Conservation (phyloP, 1,284 basidiomycete species). For the Mycosarcoma maydis region DNA sequence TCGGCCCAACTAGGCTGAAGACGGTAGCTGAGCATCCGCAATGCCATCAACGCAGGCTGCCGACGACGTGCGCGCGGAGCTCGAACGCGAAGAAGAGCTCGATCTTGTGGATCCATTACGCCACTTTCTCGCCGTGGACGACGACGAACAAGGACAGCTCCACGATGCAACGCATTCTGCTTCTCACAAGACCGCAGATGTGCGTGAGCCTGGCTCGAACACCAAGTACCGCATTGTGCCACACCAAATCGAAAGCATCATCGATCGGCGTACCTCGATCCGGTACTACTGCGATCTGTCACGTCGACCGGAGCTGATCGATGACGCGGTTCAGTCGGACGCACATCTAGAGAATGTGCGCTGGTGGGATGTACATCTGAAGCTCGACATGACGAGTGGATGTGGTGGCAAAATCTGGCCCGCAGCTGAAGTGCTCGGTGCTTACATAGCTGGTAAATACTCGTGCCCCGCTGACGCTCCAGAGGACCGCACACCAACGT, state of each 20-base stretch:
- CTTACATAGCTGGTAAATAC: slow-evolving; percentile 50
- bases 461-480: not conserved
- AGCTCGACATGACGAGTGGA: slow-evolving; percentile 81
- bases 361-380: slow-evolving; percentile 69
- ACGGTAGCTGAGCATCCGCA: too few relatives aligned
- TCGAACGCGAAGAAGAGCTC: slow-evolving; percentile 69
- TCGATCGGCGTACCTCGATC: slow-evolving; percentile 41
- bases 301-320: slow-evolving; percentile 14
- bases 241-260: slow-evolving; percentile 72
- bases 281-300: slow-evolving; percentile 44
- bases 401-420: slow-evolving; percentile 94
- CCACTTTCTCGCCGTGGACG: slow-evolving; percentile 71
- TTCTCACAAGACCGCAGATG: too few relatives aligned
- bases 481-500: not conserved
- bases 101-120: slow-evolving; percentile 75
- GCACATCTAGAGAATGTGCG: not conserved
- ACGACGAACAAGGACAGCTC: too few relatives aligned
- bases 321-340: not conserved
- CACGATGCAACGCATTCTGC: too few relatives aligned
- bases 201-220: slow-evolving; percentile 11
- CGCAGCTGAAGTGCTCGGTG: slow-evolving; percentile 79
- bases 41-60: not conserved
- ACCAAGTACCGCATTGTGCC: slow-evolving; percentile 69
- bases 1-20: too few relatives aligned
- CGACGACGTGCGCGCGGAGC: slow-evolving; percentile 10